phyloP scores from a whole-genome alignment of 192 early-diverging fungal genomes.

The Coemansia sp. region DNA sequence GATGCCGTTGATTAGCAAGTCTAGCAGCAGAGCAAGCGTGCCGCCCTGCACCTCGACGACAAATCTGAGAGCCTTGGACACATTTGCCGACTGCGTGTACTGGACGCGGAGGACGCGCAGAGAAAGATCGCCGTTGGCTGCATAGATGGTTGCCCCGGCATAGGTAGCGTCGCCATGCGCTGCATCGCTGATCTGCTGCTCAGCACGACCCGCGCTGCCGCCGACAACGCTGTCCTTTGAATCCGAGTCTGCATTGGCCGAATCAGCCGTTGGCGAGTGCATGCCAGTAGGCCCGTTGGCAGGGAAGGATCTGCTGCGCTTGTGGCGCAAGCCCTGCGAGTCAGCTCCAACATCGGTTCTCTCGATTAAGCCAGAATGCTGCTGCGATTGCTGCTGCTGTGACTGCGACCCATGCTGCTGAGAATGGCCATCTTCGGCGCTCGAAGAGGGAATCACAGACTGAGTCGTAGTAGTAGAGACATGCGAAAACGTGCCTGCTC shows the following conservation, averaged over 20 bases:
- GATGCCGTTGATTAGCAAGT: slow-evolving; percentile 60
- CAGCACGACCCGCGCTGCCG: slow-evolving; percentile 1
- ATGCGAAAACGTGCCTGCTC: slow-evolving; percentile 48
- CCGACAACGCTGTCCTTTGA: slow-evolving; percentile 2
- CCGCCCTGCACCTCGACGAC: slow-evolving; percentile 65
- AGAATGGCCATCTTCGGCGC: background rate
- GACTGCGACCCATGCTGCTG: background rate
- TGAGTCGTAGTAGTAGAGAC: background rate
- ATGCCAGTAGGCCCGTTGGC: slow-evolving; percentile 10
- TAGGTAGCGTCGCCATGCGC: slow-evolving; percentile 34
- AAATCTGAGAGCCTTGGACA: slow-evolving; percentile 23
- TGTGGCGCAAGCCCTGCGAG: slow-evolving; percentile 29
- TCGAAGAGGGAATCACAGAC: background rate
- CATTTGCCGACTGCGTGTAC: slow-evolving; percentile 12
- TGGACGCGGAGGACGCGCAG: slow-evolving; percentile 47
- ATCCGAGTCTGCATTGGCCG: slow-evolving; percentile 1
- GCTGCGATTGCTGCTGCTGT: background rate
- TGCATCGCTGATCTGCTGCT: slow-evolving; percentile 40
- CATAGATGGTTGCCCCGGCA: slow-evolving; percentile 40
- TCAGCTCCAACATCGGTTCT: slow-evolving; percentile 8
- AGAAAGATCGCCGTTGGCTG: slow-evolving; percentile 46
- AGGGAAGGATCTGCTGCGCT: slow-evolving; percentile 51
- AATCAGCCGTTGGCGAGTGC: slow-evolving; percentile 8
- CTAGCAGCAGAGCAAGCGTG: slow-evolving; percentile 55
- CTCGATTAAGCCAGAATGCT: background rate